These are phyloP conservation scores for Platanus orientalis DNA, from an alignment of 164 flowering plant species.

Conservation along the genomic window DNA sequence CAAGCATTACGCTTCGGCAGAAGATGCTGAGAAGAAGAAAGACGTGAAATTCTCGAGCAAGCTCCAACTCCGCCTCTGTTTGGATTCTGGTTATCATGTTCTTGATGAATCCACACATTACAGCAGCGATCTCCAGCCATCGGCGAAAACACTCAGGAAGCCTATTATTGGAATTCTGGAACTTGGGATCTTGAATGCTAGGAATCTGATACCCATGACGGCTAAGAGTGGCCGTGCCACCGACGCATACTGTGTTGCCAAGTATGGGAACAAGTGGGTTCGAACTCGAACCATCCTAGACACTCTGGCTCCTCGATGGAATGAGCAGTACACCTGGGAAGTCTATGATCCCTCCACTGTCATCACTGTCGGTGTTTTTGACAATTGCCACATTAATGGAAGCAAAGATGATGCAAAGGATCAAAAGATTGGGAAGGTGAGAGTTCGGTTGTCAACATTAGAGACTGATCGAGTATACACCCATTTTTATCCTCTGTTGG, in stretches of 20 bases:
- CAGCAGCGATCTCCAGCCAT: slow-evolving; percentile 83
- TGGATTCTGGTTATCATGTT: slow-evolving; percentile 79
- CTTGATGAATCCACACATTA: slow-evolving; percentile 80
- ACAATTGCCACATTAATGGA: slow-evolving; percentile 55
- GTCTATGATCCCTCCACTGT: slow-evolving; percentile 85
- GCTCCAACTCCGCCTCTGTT: slow-evolving; percentile 50
- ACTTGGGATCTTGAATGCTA: slow-evolving; percentile 68
- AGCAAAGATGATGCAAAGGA: slow-evolving; percentile 43
- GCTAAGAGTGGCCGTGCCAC: slow-evolving; percentile 41
- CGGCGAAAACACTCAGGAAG: slow-evolving; percentile 51
- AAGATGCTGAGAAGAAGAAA: slow-evolving; percentile 44
- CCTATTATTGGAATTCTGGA: slow-evolving; percentile 63
- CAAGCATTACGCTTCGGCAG: slow-evolving; percentile 27
- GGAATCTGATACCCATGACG: slow-evolving; percentile 60
- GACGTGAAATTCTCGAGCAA: slow-evolving; percentile 69
- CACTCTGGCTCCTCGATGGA: slow-evolving; percentile 62
- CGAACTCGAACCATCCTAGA: slow-evolving; percentile 73
- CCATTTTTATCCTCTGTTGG: slow-evolving; percentile 60
- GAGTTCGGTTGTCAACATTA: slow-evolving; percentile 71
- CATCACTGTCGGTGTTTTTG: slow-evolving; percentile 76
- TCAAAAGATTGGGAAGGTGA: slow-evolving; percentile 72
- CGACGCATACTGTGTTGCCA: slow-evolving; percentile 83
- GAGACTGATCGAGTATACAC: slow-evolving; percentile 65
- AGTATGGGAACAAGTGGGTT: slow-evolving; percentile 87
- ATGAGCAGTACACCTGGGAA: slow-evolving; percentile 93